A percentile compares a stretch with the other conserved stretches of the same genome.
Evolutionary conservation across 208 protist genomes (phyloP).

Genomic region (Leishmania major): DNA sequence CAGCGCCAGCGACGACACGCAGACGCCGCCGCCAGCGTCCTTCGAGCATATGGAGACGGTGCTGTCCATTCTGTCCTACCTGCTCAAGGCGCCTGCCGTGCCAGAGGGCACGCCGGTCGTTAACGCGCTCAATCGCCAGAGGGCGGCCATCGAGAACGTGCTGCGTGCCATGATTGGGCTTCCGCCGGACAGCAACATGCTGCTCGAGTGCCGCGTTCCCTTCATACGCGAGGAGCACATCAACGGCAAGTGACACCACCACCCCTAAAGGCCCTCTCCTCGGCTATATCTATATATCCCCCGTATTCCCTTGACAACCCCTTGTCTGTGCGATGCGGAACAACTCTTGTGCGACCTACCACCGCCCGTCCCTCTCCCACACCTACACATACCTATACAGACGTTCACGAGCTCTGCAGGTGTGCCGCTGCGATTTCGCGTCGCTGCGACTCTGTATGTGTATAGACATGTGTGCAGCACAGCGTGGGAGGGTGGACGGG

Average conservation of each 20-base stretch:
- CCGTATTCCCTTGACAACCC: neutral
- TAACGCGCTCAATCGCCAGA: slow-evolving; percentile 98
- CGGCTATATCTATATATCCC: neutral
- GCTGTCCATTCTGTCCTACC: slow-evolving; percentile 95
- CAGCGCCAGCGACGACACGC: slow-evolving; percentile 25
- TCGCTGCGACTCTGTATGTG: neutral
- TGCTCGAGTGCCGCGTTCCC: slow-evolving; percentile 94
- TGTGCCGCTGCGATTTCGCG: neutral
- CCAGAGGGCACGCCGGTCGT: slow-evolving; percentile 95
- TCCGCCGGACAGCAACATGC: slow-evolving; percentile 95
- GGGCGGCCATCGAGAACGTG: slow-evolving; percentile 95
- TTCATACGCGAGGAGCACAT: slow-evolving; percentile 45
- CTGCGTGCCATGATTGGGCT: slow-evolving; percentile 96
- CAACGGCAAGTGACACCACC: slow-evolving; percentile 16
- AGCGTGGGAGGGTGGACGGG: neutral
- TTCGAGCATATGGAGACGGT: slow-evolving; percentile 94
- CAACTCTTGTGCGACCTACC: slow-evolving; percentile 12
- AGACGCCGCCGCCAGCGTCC: slow-evolving; percentile 29
- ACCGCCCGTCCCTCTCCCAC: neutral
- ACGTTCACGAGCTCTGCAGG: neutral
- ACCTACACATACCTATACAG: neutral
- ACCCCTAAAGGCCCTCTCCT: neutral
- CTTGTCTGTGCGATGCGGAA: slow-evolving; percentile 8
- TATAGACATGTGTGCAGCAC: neutral
- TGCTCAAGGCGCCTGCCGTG: slow-evolving; percentile 97